Conservation (phyloP, 2,329 filamentous ascomycete genomes). For the Myriosclerotinia scirpicola region DNA sequence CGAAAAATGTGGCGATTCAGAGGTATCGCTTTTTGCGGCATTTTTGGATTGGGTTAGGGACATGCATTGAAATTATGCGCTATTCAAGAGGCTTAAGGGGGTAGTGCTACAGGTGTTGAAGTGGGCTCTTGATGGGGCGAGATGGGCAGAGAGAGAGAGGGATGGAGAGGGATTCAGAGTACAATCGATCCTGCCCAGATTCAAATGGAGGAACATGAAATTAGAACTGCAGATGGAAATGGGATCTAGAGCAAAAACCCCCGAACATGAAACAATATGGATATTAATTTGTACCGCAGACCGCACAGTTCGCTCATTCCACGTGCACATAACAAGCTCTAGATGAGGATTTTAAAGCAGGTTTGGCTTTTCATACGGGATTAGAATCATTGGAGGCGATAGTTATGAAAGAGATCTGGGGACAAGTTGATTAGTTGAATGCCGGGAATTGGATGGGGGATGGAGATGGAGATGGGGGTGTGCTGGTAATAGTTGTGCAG, state of each 20-base stretch:
- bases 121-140: conserved; percentile 13
- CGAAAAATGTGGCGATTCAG: conserved; percentile 37
- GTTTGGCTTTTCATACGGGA: background rate
- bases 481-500: background rate
- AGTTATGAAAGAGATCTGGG: conserved; percentile 9
- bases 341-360: background rate
- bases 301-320: background rate
- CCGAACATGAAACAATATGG: background rate
- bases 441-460: conserved; percentile 8
- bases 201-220: background rate
- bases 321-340: background rate
- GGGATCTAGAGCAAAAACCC: too few species aligned
- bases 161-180: background rate
- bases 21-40: conserved; percentile 37
- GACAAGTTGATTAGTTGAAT: conserved; percentile 20
- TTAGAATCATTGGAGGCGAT: background rate
- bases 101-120: conserved; percentile 7
- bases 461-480: background rate
- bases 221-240: background rate
- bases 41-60: conserved; percentile 40
- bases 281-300: background rate
- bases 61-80: conserved; percentile 38
- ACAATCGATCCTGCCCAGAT: background rate
- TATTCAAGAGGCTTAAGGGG: conserved; percentile 23
- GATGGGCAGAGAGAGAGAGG: background rate